Percentiles rank a stretch among this genome's conserved stretches.
Evolutionary conservation across 148 eudicot genomes (phyloP).

Genomic region (Drosera capensis): DNA sequence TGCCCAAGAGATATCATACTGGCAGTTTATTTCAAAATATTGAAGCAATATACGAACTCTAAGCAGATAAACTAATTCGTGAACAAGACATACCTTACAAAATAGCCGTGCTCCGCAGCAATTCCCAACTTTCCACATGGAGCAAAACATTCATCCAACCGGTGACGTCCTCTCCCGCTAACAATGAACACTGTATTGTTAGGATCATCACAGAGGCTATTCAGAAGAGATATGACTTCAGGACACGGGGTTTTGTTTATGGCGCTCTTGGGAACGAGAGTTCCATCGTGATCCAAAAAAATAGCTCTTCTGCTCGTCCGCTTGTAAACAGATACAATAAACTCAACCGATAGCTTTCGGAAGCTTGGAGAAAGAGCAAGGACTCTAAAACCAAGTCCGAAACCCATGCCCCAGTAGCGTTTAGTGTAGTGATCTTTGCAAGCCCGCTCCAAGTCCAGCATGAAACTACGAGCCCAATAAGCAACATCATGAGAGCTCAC

Average conservation of each 20-base stretch:
- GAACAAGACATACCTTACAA: slow-evolving; percentile 10
- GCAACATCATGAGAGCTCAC: slow-evolving; percentile 30
- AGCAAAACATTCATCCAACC: slow-evolving; percentile 12
- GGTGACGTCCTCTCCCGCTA: slow-evolving; percentile 17
- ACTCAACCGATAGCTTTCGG: slow-evolving; percentile 14
- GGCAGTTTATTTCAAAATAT: no score
- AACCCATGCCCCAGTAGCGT: slow-evolving; percentile 22
- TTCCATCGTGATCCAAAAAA: slow-evolving; percentile 21
- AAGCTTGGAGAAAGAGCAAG: slow-evolving; percentile 21
- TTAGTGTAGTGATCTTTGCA: slow-evolving; percentile 21
- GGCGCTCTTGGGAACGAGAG: slow-evolving; percentile 13
- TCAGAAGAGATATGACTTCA: slow-evolving; percentile 12
- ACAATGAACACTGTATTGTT: slow-evolving; percentile 19
- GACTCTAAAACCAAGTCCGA: slow-evolving; percentile 20
- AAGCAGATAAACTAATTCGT: background rate
- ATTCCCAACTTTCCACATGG: slow-evolving; percentile 20
- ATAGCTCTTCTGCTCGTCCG: slow-evolving; percentile 16
- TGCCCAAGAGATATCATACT: background rate
- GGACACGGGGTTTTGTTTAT: slow-evolving; percentile 14
- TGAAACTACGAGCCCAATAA: slow-evolving; percentile 27
- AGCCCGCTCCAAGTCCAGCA: slow-evolving; percentile 23
- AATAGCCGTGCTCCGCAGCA: slow-evolving; percentile 24
- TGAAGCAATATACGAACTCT: background rate
- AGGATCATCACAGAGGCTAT: slow-evolving; percentile 13
- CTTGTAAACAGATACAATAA: slow-evolving; percentile 10